phyloP scores from a whole-genome alignment of 2,329 filamentous ascomycete genomes.

The Aurifilum marmelostoma region DNA sequence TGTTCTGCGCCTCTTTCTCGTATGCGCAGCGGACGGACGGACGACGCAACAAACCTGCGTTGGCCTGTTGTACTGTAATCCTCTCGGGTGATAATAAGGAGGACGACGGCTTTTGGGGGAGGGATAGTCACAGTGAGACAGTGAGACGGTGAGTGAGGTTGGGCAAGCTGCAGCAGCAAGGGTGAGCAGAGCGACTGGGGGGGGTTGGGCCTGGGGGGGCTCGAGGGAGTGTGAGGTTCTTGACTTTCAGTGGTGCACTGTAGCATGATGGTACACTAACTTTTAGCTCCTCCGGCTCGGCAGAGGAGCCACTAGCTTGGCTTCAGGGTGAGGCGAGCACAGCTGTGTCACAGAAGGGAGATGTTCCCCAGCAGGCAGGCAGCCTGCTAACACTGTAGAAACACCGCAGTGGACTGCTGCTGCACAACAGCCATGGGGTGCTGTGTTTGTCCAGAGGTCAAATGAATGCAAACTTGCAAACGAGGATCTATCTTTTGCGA shows the following conservation, averaged over 20 bases:
- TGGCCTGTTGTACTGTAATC: constrained; percentile 2
- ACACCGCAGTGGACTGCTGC: not conserved
- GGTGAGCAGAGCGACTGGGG: not conserved
- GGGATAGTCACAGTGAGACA: no score
- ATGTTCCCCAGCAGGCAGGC: not conserved
- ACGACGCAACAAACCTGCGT: not conserved
- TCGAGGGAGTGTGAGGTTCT: no score
- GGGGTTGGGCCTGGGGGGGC: no score
- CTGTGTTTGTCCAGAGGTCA: no score
- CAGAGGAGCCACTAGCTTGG: not conserved
- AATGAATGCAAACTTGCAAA: no score
- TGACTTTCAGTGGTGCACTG: not conserved
- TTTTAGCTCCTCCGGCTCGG: constrained; percentile 7
- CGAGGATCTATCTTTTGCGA: not conserved
- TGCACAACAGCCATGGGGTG: not conserved
- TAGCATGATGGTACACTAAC: not conserved
- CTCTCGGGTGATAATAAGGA: not conserved
- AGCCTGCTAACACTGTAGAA: not conserved
- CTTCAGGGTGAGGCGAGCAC: not conserved
- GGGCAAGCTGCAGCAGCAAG: not conserved
- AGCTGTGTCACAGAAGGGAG: not conserved
- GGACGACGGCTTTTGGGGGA: not conserved
- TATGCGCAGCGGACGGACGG: not conserved
- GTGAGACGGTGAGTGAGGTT: not conserved
- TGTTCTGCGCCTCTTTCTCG: not conserved